These are phyloP conservation scores for Thielaviopsis musarum DNA, from an alignment of 2,329 filamentous ascomycete species.

Conservation along the genomic window DNA sequence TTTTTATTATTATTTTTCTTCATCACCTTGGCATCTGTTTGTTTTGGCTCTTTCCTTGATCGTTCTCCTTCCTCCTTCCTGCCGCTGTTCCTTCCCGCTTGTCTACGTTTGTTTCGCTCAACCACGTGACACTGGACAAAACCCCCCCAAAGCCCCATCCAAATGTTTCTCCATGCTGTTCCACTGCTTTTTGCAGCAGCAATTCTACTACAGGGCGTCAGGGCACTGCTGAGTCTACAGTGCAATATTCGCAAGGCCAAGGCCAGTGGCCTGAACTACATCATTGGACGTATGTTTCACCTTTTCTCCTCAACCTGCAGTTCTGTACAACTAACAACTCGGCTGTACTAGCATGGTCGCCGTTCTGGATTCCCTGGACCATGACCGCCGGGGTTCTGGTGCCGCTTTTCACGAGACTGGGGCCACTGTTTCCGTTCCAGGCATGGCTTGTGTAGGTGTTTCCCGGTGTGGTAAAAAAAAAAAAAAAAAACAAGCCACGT, in stretches of 20 bases:
- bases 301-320: constrained; percentile 8
- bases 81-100: too few relatives aligned
- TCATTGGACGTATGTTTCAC: constrained; percentile 33
- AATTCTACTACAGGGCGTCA: constrained; percentile 21
- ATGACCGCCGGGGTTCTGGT: constrained; percentile 21
- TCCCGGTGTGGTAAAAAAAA: not conserved
- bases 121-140: too few relatives aligned
- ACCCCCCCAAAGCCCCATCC: not conserved
- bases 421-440: constrained; percentile 6
- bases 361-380: constrained; percentile 38
- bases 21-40: too few relatives aligned
- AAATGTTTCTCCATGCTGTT: not conserved
- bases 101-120: too few relatives aligned
- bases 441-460: constrained; percentile 6
- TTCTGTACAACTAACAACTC: not conserved
- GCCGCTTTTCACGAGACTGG: not conserved
- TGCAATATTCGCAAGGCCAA: constrained; percentile 33
- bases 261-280: constrained; percentile 33
- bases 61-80: too few relatives aligned
- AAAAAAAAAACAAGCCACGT: not conserved
- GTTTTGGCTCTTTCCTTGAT: too few relatives aligned
- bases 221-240: constrained; percentile 20
- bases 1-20: too few relatives aligned
- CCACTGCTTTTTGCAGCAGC: constrained; percentile 19
- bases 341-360: constrained; percentile 26